Base-by-base conservation (phyloP, 768 basidiomycete genomes). In the Boletus rubropictus region DNA sequence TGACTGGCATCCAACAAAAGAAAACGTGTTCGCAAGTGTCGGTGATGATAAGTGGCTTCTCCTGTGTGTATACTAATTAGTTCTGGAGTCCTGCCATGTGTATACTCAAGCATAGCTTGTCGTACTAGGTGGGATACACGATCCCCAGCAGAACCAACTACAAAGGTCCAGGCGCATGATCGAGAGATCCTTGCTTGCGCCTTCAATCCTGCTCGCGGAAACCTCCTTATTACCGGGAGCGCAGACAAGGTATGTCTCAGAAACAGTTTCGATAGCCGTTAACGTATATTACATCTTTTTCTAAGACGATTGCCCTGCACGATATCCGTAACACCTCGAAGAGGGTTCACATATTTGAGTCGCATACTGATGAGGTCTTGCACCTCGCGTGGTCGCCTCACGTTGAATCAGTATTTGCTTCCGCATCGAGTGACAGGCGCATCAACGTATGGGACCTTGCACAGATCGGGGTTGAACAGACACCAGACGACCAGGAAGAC, bases 401-500 rank as follows among this genome's bases (percentile, higher is more conserved):
- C 56, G 87, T 86, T 56, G 77, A 84, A 5, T 91, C 89, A 8
- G 78, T 98, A 41, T 98, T 99, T 54, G 95, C 95, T 0, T 95
- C 92, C 3, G 92, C 92, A 2, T 92, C 90, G 3, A 86, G 90
- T 51, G 96, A 99, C 64, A 79, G 96, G 35, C 76, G 96, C 9
- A 79, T 99, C 52, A 94, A 96, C 58, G 73, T 98, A 39, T 99
- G 96, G 96, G 94, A 99, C 69, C 66, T 97, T 48, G 76, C 81
- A 20, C 79, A 86, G 50, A 95, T 97, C 52, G 96, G 96, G 1
- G 79, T 86, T 33, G 96, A 99, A 64, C 96, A 99, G 66, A 89
- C 91, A 2, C 96, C 95, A 4, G 96, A 99, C 55, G 96, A 99
- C 61, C 89, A 92, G 49, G 96, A 99, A 64, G 96, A 99, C 59